Evolutionary conservation across 345 rosid genomes (phyloP).

Genomic region (Aquilaria malaccensis): DNA sequence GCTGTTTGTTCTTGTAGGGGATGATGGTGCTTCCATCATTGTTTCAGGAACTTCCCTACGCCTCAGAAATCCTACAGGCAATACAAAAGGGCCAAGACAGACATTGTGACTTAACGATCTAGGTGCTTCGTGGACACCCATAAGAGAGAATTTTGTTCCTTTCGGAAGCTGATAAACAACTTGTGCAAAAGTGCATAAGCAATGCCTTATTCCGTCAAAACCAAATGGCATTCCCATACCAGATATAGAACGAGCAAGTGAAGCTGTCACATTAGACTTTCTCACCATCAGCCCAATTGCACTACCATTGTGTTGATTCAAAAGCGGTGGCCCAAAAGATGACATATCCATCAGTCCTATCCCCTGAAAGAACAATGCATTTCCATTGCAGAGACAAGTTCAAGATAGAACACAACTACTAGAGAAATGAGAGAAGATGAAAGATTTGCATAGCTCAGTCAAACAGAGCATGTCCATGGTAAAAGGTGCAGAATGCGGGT

Average conservation of each 20-base stretch:
- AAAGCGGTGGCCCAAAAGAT: slow-evolving; percentile 50
- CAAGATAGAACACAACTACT: too few relatives aligned
- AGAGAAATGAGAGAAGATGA: too few relatives aligned
- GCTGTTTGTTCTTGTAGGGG: slow-evolving; percentile 12
- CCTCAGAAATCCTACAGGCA: slow-evolving; percentile 40
- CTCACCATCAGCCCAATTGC: slow-evolving; percentile 49
- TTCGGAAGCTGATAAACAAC: slow-evolving; percentile 47
- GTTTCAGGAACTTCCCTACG: slow-evolving; percentile 14
- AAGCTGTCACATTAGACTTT: slow-evolving; percentile 46
- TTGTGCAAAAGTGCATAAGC: slow-evolving; percentile 60
- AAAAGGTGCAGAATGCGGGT: too few relatives aligned
- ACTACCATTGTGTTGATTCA: slow-evolving; percentile 44
- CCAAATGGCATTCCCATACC: slow-evolving; percentile 22
- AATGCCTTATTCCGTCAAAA: slow-evolving; percentile 19
- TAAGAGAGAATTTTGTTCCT: slow-evolving; percentile 43
- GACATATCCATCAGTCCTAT: slow-evolving; percentile 53
- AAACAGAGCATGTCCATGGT: too few relatives aligned
- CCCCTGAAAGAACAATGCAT: slow-evolving; percentile 25
- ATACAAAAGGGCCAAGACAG: slow-evolving; percentile 35
- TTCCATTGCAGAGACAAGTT: neutral
- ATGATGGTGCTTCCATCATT: slow-evolving; percentile 15
- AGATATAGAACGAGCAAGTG: slow-evolving; percentile 51
- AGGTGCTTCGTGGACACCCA: slow-evolving; percentile 43
- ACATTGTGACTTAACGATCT: slow-evolving; percentile 20
- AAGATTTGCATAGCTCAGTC: too few relatives aligned